Conservation (phyloP, 2,329 filamentous ascomycete genomes). For the Paecilomyces variotii region DNA sequence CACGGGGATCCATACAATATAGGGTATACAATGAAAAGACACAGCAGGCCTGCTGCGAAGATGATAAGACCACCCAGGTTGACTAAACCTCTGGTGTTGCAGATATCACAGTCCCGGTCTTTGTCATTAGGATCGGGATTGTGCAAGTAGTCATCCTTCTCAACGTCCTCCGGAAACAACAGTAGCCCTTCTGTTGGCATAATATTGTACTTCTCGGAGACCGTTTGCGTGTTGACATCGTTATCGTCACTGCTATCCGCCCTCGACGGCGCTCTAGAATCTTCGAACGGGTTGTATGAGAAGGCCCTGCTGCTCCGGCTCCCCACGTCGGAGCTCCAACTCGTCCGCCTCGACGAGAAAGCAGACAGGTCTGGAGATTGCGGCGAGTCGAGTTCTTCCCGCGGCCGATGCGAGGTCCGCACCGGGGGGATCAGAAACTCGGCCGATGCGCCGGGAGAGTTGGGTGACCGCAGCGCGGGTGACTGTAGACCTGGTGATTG, state of each 20-base stretch:
- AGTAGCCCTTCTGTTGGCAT: slow-evolving; percentile 58
- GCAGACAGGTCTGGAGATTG: slow-evolving; percentile 43
- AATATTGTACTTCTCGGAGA: slow-evolving; percentile 67
- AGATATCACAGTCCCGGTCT: slow-evolving; percentile 55
- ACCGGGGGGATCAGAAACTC: slow-evolving; percentile 32
- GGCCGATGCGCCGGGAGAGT: slow-evolving; percentile 38
- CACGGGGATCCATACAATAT: slow-evolving; percentile 48
- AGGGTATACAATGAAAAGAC: slow-evolving; percentile 62
- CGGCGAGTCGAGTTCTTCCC: slow-evolving; percentile 42
- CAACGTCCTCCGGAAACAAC: slow-evolving; percentile 63
- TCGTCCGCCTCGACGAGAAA: slow-evolving; percentile 54
- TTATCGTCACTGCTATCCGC: slow-evolving; percentile 55
- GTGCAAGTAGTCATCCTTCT: slow-evolving; percentile 65
- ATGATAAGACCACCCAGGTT: slow-evolving; percentile 58
- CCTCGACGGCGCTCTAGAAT: slow-evolving; percentile 51
- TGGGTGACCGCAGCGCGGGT: slow-evolving; percentile 23
- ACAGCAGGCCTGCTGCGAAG: slow-evolving; percentile 53
- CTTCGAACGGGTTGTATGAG: slow-evolving; percentile 51
- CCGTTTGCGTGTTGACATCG: slow-evolving; percentile 61
- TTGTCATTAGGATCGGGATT: slow-evolving; percentile 61
- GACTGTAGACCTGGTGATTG: slow-evolving; percentile 15
- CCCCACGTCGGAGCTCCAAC: slow-evolving; percentile 54
- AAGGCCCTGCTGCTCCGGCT: slow-evolving; percentile 46
- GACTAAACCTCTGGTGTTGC: slow-evolving; percentile 53
- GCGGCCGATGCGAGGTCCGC: slow-evolving; percentile 39